phyloP scores from a whole-genome alignment of 179 eudicot species.

The Pouteria campechiana region DNA sequence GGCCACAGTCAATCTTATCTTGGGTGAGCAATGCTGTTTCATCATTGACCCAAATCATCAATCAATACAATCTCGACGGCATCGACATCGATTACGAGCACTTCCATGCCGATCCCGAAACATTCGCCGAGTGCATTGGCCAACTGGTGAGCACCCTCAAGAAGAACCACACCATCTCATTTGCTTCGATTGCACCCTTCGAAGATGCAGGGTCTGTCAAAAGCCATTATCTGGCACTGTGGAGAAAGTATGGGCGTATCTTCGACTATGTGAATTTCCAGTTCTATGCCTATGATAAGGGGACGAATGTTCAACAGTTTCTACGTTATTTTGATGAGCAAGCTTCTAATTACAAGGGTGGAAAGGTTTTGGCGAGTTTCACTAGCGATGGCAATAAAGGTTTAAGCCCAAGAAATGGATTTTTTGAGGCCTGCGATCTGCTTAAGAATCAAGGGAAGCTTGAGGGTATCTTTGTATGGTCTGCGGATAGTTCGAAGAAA shows the following conservation, averaged over 20 bases:
- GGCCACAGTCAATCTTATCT: slow-evolving; percentile 10
- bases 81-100: slow-evolving; percentile 33
- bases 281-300: slow-evolving; percentile 21
- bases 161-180: slow-evolving; percentile 14
- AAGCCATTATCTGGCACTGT: slow-evolving; percentile 16
- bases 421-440: slow-evolving; percentile 16
- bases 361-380: slow-evolving; percentile 24
- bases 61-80: slow-evolving; percentile 16
- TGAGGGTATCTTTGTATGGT: slow-evolving; percentile 35
- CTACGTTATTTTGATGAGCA: slow-evolving; percentile 17
- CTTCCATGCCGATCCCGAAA: slow-evolving; percentile 23
- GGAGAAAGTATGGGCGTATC: slow-evolving; percentile 28
- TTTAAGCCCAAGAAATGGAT: slow-evolving; percentile 18
- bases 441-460: slow-evolving; percentile 20
- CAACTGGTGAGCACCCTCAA: slow-evolving; percentile 15
- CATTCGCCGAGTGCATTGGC: slow-evolving; percentile 25
- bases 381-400: slow-evolving; percentile 20
- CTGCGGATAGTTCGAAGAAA: slow-evolving; percentile 29
- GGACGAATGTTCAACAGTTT: slow-evolving; percentile 13
- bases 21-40: slow-evolving; percentile 23
- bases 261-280: slow-evolving; percentile 29
- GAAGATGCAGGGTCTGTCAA: slow-evolving; percentile 11
- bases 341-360: slow-evolving; percentile 10
- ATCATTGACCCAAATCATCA: slow-evolving; percentile 13
- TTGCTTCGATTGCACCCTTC: slow-evolving; percentile 28